Evolutionary conservation across 352 stramenopile species (phyloP), one percentile per base, ranked within the genome.

Genomic region (Phytophthora citricola): DNA sequence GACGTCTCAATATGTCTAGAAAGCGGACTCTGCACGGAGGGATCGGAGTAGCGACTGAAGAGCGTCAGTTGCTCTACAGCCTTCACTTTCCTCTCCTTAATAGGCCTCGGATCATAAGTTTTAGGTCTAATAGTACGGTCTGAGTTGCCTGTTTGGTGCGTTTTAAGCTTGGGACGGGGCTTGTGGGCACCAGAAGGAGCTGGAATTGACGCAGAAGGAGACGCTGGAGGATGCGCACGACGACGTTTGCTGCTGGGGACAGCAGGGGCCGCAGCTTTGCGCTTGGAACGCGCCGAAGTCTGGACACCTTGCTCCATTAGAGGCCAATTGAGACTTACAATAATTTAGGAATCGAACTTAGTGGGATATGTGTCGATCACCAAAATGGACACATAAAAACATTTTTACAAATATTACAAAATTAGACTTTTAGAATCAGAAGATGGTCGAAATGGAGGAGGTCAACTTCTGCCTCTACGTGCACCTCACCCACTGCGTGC

Each of bases 391-490:
- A 43, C 36, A 43, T 31, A 31, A 31, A 31, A 34, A 34, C 8
- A 20, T 20, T 26, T 26, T 26, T 26, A 26, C 51, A 17, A 15
- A 47, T 44, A 11, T 44, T 17, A 44, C 27, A 45, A 22, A 17
- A 15, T 11, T 57, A 34, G 27, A 34, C 4, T 49, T 26, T 29
- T 32, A 45, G 36, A 48, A 15, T 40, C 52, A 8, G 17, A 32
- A 31, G 2, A 83, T 82, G 72, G 73, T 84, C 20, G 68, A 76
- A 14, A 83, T 90, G 71, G 84, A 93, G 60, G 80, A 90, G 62
- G 71, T 92, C 17, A 93, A 93, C 68, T 93, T 93, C 66, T 69
- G 76, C 36, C 68, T 97, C 51, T 85, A 97, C 60, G 70, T 82
- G 53, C 71, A 84, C 46, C 66, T 92, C 10, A 75, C 86, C 39